These are phyloP conservation scores for Xylaria cubensis DNA, from an alignment of 495 filamentous ascomycete species.

Conservation along the genomic window DNA sequence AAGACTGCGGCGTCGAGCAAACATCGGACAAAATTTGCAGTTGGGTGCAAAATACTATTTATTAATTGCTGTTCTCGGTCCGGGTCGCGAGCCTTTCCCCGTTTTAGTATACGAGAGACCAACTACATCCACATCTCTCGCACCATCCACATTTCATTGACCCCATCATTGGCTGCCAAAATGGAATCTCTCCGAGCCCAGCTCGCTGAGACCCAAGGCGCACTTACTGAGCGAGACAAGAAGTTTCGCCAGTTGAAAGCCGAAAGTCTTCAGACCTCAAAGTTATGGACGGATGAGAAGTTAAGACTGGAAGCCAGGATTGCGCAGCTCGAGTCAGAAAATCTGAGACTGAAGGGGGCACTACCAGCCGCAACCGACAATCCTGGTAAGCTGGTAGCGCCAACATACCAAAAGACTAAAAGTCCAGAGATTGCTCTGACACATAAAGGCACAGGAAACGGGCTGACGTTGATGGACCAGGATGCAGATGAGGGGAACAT, in stretches of 20 bases:
- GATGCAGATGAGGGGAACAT: slow-evolving; percentile 23
- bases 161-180: background rate
- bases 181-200: slow-evolving; percentile 40
- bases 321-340: slow-evolving; percentile 32
- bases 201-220: slow-evolving; percentile 38
- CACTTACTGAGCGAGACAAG: slow-evolving; percentile 31
- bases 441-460: slow-evolving; percentile 1
- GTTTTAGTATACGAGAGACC: slow-evolving; percentile 2
- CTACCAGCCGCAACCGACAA: background rate
- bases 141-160: slow-evolving; percentile 9
- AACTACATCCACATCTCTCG: slow-evolving; percentile 13
- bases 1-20: background rate
- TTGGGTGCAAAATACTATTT: background rate
- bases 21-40: background rate
- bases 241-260: slow-evolving; percentile 33
- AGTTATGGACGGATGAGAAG: slow-evolving; percentile 34
- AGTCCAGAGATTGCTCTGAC: slow-evolving; percentile 9
- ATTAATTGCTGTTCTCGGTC: slow-evolving; percentile 20
- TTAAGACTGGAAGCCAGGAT: slow-evolving; percentile 23
- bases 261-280: slow-evolving; percentile 14
- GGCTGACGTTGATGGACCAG: background rate
- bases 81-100: background rate
- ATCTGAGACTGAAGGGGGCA: slow-evolving; percentile 22
- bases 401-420: background rate
- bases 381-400: background rate